Conservation (phyloP, 1,139 yeast species). For the Saccharomyces hybrid region DNA sequence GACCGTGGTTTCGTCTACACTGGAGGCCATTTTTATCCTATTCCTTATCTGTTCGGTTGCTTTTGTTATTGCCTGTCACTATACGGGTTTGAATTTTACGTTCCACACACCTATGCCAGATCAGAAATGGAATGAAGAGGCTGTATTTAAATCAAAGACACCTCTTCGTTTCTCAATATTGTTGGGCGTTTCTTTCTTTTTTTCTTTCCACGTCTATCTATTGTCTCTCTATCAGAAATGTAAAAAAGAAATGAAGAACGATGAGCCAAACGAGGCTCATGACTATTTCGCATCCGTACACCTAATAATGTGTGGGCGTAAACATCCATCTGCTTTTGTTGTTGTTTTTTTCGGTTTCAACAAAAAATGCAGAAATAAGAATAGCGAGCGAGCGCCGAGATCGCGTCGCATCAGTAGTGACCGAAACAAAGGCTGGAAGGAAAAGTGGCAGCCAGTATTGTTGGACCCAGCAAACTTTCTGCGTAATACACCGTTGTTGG, state of each 20-base stretch:
- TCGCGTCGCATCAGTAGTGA: no score
- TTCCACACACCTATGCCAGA: not conserved
- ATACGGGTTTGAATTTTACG: not conserved
- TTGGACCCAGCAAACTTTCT: no score
- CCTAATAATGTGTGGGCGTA: not conserved
- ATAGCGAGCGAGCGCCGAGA: not conserved
- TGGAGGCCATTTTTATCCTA: not conserved
- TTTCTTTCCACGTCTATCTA: not conserved
- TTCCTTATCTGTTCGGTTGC: not conserved
- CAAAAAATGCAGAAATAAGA: no score
- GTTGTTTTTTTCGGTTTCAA: not conserved
- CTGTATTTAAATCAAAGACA: not conserved
- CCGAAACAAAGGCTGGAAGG: no score
- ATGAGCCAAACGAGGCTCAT: not conserved
- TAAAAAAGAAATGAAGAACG: not conserved
- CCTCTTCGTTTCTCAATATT: constrained; percentile 1
- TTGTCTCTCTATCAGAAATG: not conserved
- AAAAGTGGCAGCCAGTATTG: no score
- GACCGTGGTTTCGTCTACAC: constrained; percentile 15
- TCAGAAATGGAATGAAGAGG: not conserved
- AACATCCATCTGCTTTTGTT: not conserved
- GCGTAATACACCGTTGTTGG: not conserved
- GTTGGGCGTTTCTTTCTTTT: not conserved
- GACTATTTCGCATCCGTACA: not conserved
- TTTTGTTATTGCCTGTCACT: not conserved